phyloP scores from a whole-genome alignment of 1,284 basidiomycete species.

The Retiboletus flavoniger region DNA sequence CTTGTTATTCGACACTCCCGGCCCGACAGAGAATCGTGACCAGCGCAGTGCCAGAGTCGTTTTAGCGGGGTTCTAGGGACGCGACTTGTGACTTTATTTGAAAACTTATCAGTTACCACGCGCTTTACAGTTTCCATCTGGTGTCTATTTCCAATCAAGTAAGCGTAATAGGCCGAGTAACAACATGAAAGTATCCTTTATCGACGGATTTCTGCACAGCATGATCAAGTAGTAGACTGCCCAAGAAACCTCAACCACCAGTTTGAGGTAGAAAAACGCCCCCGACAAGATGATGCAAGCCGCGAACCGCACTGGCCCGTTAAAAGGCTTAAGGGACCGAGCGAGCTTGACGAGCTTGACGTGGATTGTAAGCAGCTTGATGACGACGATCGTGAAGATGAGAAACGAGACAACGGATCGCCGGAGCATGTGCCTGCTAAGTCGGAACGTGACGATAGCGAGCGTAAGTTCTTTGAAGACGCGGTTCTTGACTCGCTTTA shows the following conservation, averaged over 20 bases:
- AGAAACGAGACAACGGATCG: slow-evolving; percentile 31
- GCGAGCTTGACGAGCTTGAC: slow-evolving; percentile 32
- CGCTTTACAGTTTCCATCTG: not conserved
- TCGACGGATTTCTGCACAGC: slow-evolving; percentile 29
- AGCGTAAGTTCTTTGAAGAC: slow-evolving; percentile 27
- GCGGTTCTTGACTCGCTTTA: slow-evolving; percentile 15
- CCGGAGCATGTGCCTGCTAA: slow-evolving; percentile 29
- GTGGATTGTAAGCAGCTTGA: slow-evolving; percentile 31
- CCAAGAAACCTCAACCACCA: slow-evolving; percentile 31
- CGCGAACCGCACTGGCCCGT: slow-evolving; percentile 27
- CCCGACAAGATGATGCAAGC: slow-evolving; percentile 26
- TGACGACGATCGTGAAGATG: slow-evolving; percentile 31
- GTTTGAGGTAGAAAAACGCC: slow-evolving; percentile 31
- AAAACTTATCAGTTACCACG: not conserved
- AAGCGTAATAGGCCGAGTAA: slow-evolving; percentile 29
- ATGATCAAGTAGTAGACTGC: slow-evolving; percentile 29
- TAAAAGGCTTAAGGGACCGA: slow-evolving; percentile 28
- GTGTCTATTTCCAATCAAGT: slow-evolving; percentile 32
- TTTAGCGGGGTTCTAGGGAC: not conserved
- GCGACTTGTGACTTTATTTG: not conserved
- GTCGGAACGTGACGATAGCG: slow-evolving; percentile 29
- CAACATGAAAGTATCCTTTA: slow-evolving; percentile 25
- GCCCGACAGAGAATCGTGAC: no score
- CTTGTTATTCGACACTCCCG: no score
- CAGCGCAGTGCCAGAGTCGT: not conserved